Conservation (phyloP, 306 rosid species). For the Acmispon strigosus region DNA sequence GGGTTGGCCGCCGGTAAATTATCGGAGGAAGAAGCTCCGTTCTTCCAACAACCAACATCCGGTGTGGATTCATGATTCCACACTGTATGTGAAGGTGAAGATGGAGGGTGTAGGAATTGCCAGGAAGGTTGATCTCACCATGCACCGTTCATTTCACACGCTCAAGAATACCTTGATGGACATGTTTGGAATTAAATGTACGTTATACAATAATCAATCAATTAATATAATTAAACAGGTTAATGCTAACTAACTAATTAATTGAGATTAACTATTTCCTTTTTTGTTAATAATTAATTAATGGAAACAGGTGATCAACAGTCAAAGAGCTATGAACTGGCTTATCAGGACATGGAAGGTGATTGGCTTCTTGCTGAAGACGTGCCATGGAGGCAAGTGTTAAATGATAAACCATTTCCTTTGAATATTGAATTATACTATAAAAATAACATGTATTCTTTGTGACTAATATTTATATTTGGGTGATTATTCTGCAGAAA, state of each 20-base stretch:
- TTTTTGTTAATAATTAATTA: not conserved
- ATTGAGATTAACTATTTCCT: not conserved
- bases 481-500: conserved; percentile 30
- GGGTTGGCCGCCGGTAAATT: conserved; percentile 82
- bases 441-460: no score
- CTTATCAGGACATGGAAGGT: conserved; percentile 70
- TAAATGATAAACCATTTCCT: no score
- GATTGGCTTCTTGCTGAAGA: conserved; percentile 80
- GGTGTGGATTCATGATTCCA: no score
- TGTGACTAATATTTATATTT: no score
- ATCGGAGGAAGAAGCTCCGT: conserved; percentile 46
- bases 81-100: conserved; percentile 65
- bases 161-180: conserved; percentile 49
- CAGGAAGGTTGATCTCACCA: conserved; percentile 56
- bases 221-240: not conserved
- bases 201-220: not conserved
- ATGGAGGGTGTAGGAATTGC: conserved; percentile 91
- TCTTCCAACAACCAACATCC: not conserved
- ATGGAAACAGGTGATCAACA: conserved; percentile 31
- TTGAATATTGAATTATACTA: no score
- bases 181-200: conserved; percentile 64
- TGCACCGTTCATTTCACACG: conserved; percentile 41
- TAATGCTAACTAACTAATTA: not conserved
- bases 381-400: conserved; percentile 70
- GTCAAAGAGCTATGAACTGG: conserved; percentile 36